Evolutionary conservation across 805 yeast species (phyloP), one percentile per base, ranked within the genome.

Genomic region (Suhomyces canberraensis): DNA sequence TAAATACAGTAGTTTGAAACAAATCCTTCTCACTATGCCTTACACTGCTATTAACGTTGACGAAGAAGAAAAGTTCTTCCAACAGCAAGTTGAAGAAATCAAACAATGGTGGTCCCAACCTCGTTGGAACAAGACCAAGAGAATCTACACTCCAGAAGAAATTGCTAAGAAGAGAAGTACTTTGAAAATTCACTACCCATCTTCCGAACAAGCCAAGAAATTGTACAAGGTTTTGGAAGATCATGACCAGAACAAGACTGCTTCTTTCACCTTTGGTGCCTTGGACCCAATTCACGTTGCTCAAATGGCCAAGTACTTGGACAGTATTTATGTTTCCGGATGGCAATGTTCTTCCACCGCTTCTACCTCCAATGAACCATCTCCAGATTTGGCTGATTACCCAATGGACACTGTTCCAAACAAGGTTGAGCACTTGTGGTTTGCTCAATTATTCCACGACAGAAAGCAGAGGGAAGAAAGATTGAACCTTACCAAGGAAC

Each of bases 331-430:
- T 64, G 95, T 91, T 47, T 84, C 95, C 28, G 98, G 98, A 36
- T 91, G 98, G 98, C 98, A 91, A 73, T 90, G 95, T 64, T 89
- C 96, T 32, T 89, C 97, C 16, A 91, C 98, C 37, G 97, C 98
- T 36, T 89, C 97, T 13, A 86, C 96, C 28, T 86, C 96, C 27
- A 91, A 91, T 61, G 98, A 91, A 71, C 98, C 98, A 24, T 87
- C 95, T 28, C 98, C 98, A 40, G 98, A 91, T 73, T 77, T 91
- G 57, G 98, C 98, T 36, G 98, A 91, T 68, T 91, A 91, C 66
- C 98, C 98, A 41, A 84, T 84, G 85, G 97, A 91, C 66, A 91
- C 98, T 20, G 98, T 91, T 45, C 98, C 98, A 58, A 90, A 90
- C 75, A 91, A 91, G 75, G 96, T 89, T 50, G 95, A 91, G 66